Base-by-base conservation (phyloP, 352 stramenopile species). In the Globisporangium heterothallicum region DNA sequence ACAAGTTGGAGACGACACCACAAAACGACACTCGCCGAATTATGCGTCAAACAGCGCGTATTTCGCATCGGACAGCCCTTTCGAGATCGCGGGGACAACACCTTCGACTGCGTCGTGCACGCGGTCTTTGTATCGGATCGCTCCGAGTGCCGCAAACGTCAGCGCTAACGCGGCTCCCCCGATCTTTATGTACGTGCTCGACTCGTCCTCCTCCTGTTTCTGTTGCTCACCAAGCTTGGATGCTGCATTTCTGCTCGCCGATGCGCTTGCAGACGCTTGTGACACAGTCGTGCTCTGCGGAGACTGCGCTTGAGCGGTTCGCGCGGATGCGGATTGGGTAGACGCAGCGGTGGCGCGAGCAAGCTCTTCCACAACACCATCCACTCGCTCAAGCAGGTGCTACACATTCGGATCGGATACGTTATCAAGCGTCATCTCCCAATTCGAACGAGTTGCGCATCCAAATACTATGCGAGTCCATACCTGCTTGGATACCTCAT, bases 41-140 rank as follows among this genome's bases (percentile, higher is more conserved):
- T 47, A 84, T 47, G 68, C 72, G 8, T 87, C 76, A 47, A 88
- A 84, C 5, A 88, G 54, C 24, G 74, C 74, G 45, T 75, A 78
- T 51, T 86, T 86, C 46, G 75, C 78, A 44, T 89, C 78, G 0
- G 63, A 66, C 22, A 89, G 51, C 0, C 69, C 63, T 44, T 85
- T 85, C 12, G 70, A 82, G 27, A 88, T 71, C n/a, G 61, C 65
- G 9, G 74, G 72, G 19, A 70, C 53, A 10, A 72, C 68, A 34
- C 61, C 60, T 6, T 64, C 64, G 14, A 82, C 45, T 2, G 61
- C 64, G 2, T 85, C 73, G 7, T 72, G 58, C 32, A 89, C 65
- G 24, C 64, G 69, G 42, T 78, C 62, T 22, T 74, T 75, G 51
- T 84, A 86, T 26, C 64, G 65, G 12, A 83, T 49, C 19, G 61